Conservation (phyloP, 305 asterid genomes). For the Fraxinus angustifolia region DNA sequence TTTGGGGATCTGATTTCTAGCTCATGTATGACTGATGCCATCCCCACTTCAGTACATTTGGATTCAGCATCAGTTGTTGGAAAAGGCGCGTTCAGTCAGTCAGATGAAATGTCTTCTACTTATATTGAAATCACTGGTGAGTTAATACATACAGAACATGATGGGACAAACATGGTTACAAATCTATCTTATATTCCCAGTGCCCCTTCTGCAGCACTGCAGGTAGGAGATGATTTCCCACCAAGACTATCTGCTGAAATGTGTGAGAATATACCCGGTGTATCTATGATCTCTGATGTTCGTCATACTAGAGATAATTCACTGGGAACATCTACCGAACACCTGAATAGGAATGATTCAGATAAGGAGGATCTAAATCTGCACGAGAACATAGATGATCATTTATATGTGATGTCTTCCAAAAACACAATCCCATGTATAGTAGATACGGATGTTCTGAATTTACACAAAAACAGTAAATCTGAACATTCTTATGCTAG, state of each 20-base stretch:
- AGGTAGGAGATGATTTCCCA: constrained; percentile 30
- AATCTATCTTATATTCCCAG: constrained; percentile 32
- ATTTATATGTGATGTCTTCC: constrained; percentile 19
- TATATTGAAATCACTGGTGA: constrained; percentile 14
- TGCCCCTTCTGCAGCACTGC: constrained; percentile 27
- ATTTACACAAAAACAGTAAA: constrained; percentile 23
- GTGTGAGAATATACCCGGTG: constrained; percentile 22
- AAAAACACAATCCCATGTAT: constrained; percentile 23
- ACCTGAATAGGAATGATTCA: constrained; percentile 29
- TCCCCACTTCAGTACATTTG: constrained; percentile 25
- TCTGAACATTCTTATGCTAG: constrained; percentile 30
- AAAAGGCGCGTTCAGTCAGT: constrained; percentile 28
- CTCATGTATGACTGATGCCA: constrained; percentile 33
- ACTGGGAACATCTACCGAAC: constrained; percentile 20
- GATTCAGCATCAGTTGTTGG: constrained; percentile 32
- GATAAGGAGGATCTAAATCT: constrained; percentile 26
- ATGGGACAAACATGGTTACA: constrained; percentile 25
- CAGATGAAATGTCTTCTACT: constrained; percentile 27
- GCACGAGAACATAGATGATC: constrained; percentile 28
- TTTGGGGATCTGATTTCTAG: constrained; percentile 34
- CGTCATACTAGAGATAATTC: constrained; percentile 31
- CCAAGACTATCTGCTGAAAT: constrained; percentile 31
- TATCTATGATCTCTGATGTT: constrained; percentile 29
- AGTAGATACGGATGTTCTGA: constrained; percentile 33
- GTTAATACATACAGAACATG: constrained; percentile 24